Base-by-base conservation (phyloP, 2,329 filamentous ascomycete species). In the Fusarium stilboides region DNA sequence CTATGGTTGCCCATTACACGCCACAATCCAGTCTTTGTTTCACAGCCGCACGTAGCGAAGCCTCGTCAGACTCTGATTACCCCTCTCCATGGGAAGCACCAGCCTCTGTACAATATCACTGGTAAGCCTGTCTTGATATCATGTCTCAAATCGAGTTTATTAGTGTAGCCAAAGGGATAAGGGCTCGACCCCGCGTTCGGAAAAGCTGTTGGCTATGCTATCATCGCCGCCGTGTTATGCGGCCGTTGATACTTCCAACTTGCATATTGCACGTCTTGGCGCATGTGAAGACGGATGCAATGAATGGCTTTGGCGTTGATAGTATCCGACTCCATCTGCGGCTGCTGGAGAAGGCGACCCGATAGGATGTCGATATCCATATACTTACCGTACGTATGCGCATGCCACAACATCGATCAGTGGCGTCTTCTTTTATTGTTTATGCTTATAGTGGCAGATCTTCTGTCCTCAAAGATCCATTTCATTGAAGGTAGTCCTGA, bases 1-100 rank as follows among this genome's bases (percentile, higher is more conserved):
- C 46, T 57, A 51, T 34, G 45, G 43, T 37, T 57, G 44, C 47
- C 65, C 39, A 50, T 50, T 57, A 14, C 24, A 69, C 45, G 43
- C 43, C 50, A 61, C 52, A 66, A 57, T 67, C 43, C 52, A 53
- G 57, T 53, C 26, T 33, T 37, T 60, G 50, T 61, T 24, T 49
- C 49, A 52, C 63, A 20, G 31, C 50, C 49, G 33, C 31, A 40
- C 19, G 17, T 39, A 49, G 39, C 37, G 42, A 47, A 33, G 19
- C 28, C 34, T 31, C 26, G 53, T 58, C 46, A 39, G 56, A 58
- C 62, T 65, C 43, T 42, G n/a, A 39, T 51, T 51, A 36, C 62
- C 47, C 62, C 42, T 62, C 62, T 50, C 24, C 14, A 10, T 22
- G 45, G 34, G 34, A 43, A 49, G 43, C 47, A 51, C 39, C 42